Base-by-base conservation (phyloP, 345 rosid species). In the Streptanthus diversifolius region DNA sequence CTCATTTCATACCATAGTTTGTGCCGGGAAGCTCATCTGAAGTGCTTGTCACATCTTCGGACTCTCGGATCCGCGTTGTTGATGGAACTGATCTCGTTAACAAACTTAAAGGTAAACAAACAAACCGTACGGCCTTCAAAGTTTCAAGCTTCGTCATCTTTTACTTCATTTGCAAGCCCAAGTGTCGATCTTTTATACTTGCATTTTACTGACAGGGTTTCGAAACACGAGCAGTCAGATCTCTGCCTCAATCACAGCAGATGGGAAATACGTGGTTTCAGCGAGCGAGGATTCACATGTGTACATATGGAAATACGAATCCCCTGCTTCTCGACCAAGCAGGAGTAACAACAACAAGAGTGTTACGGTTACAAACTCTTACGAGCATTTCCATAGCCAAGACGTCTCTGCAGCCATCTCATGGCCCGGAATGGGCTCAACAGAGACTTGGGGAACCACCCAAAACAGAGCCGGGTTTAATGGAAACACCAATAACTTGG, bases 281-380 rank as follows among this genome's bases (percentile, higher is more conserved):
- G 99, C 99, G 14, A 91, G 99, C 64, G 97, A 95, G 82, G 97
- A 91, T 79, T 95, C 99, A n/a, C 80, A 85, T 25, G 97, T 95
- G 17, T 95, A 90, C 65, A 79, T 95, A 47, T 95, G 97, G 98
- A 95, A 88, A 78, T 86, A 95, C 54, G 96, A 90, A 67, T 80
- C 89, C 81, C 25, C 88, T 33, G 87, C 83, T 78, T 95, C 95
- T 54, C 84, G 91, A 79, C 85, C 91, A 24, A 83, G 89, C 84
- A 84, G 86, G 78, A 82, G 88, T 78, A 85, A 85, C 74, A 83
- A 62, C 71, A 52, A 53, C 74, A 93, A 93, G 81, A 84, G 83
- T 63, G 87, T 87, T 48, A 70, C 88, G 1, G 83, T 86, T 5
- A 90, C 97, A 0, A 83, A 43, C 69, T 87, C 93, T 1, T 87